Evolutionary conservation across 768 basidiomycete genomes (phyloP).

Genomic region (Macrolepiota albuminosa): DNA sequence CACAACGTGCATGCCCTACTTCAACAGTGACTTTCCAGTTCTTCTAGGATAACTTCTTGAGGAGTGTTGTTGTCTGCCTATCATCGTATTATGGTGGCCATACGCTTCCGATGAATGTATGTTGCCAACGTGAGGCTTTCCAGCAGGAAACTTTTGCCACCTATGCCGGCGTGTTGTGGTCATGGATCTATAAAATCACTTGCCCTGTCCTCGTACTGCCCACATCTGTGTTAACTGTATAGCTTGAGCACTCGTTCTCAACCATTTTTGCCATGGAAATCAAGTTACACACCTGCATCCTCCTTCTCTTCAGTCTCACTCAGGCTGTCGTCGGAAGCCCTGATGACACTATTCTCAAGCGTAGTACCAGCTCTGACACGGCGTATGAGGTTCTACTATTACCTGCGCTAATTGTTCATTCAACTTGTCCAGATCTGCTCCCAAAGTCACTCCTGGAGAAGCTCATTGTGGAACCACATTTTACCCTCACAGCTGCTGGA

Average conservation of each 20-base stretch:
- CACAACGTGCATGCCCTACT: not conserved
- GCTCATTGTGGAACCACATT: not conserved
- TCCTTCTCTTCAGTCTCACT: not conserved
- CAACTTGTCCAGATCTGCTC: not conserved
- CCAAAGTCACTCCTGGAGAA: not conserved
- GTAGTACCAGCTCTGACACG: not conserved
- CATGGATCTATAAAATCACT: not conserved
- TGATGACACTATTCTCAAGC: not conserved
- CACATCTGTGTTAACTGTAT: not conserved
- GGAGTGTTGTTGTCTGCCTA: not conserved
- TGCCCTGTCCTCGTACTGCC: no score
- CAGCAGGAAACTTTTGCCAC: not conserved
- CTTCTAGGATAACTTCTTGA: not conserved
- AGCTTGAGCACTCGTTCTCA: not conserved
- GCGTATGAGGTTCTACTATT: not conserved
- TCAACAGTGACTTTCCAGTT: not conserved
- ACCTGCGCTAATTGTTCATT: not conserved
- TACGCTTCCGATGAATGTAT: not conserved
- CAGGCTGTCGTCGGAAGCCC: not conserved
- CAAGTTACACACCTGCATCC: slow-evolving; percentile 8
- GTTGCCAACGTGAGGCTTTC: not conserved
- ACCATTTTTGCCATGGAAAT: slow-evolving; percentile 9
- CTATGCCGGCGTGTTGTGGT: not conserved
- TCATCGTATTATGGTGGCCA: not conserved
- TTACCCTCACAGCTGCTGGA: not conserved